Conservation (phyloP, 768 basidiomycete species). For the Nidula microcarpa region DNA sequence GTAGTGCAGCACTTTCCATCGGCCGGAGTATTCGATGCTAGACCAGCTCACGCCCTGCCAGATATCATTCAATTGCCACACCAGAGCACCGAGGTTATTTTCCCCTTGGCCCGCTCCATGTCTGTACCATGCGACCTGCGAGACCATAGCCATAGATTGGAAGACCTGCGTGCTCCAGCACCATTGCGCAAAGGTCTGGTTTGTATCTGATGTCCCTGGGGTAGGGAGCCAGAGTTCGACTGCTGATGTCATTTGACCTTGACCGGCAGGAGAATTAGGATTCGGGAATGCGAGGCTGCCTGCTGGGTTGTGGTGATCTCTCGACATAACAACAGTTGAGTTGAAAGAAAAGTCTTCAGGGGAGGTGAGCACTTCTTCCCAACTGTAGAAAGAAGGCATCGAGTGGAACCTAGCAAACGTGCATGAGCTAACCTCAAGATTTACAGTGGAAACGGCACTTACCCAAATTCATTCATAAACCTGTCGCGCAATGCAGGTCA, state of each 20-base stretch:
- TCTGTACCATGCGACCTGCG: conserved; percentile 58
- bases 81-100: conserved; percentile 55
- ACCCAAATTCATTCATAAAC: conserved; percentile 62
- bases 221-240: conserved; percentile 56
- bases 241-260: conserved; percentile 46
- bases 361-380: conserved; percentile 51
- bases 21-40: conserved; percentile 51
- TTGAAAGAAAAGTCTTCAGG: conserved; percentile 55
- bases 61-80: conserved; percentile 61
- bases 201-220: conserved; percentile 41
- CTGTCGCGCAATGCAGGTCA: conserved; percentile 13
- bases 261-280: conserved; percentile 50
- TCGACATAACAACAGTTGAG: conserved; percentile 50
- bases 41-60: conserved; percentile 61
- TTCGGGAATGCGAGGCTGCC: conserved; percentile 51
- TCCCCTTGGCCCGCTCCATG: conserved; percentile 56
- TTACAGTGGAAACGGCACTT: conserved; percentile 4
- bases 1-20: conserved; percentile 60
- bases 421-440: not conserved
- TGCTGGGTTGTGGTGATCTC: conserved; percentile 55
- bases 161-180: conserved; percentile 62
- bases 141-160: conserved; percentile 56
- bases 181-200: conserved; percentile 63
- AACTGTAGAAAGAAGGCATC: conserved; percentile 59
- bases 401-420: conserved; percentile 46